A percentile compares a stretch with the other conserved stretches of the same genome.
These are phyloP conservation scores for Gastrolobium bilobum DNA, from an alignment of 306 rosid species.

Conservation along the genomic window DNA sequence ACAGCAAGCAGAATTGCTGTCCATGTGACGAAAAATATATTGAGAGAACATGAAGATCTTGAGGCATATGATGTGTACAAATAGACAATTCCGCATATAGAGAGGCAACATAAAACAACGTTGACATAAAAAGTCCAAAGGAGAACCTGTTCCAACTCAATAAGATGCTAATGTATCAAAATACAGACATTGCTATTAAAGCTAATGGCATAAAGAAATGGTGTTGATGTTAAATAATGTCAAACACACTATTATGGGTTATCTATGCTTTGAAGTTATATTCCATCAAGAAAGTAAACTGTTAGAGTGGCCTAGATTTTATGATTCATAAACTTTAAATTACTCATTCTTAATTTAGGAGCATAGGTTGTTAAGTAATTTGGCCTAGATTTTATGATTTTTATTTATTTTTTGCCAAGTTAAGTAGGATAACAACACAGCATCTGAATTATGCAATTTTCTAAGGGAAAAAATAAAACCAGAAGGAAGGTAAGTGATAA, in stretches of 20 bases:
- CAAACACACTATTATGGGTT: not conserved
- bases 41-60: conserved; percentile 69
- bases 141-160: conserved; percentile 72
- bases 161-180: conserved; percentile 20
- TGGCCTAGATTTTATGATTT: too few species aligned
- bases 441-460: too few species aligned
- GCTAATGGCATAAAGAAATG: too few species aligned
- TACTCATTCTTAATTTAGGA: too few species aligned
- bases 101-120: conserved; percentile 71
- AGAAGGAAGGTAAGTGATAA: too few species aligned
- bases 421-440: too few species aligned
- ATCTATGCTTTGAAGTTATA: not conserved
- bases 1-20: conserved; percentile 77
- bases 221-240: not conserved
- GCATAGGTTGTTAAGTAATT: too few species aligned
- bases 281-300: not conserved
- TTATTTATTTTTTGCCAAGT: too few species aligned
- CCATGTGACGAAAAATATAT: conserved; percentile 91
- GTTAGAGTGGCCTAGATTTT: not conserved
- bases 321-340: too few species aligned
- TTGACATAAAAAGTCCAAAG: conserved; percentile 74
- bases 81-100: conserved; percentile 71
- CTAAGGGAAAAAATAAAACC: too few species aligned
- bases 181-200: conserved; percentile 4
- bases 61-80: conserved; percentile 68